Percentiles rank a stretch among this genome's conserved stretches.
These are phyloP conservation scores for Cercospora citrullina DNA, from an alignment of 2,329 filamentous ascomycete species.

Conservation along the genomic window DNA sequence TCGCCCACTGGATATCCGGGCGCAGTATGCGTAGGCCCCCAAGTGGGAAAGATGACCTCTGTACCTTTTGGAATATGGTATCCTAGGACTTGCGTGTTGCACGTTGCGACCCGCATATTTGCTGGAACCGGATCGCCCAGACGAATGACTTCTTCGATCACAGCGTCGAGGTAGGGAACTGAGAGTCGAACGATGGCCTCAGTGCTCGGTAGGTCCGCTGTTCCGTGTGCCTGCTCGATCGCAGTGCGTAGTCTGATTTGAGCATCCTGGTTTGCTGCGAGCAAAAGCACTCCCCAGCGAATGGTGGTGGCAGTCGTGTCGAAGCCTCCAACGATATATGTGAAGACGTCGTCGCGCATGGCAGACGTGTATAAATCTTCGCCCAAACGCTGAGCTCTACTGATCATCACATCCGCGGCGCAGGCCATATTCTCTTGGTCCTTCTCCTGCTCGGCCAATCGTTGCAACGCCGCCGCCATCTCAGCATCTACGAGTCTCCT, in stretches of 20 bases:
- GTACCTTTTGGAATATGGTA: slow-evolving; percentile 4
- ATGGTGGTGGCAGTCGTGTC: slow-evolving; percentile 49
- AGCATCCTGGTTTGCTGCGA: slow-evolving; percentile 39
- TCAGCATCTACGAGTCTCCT: neutral
- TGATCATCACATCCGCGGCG: neutral
- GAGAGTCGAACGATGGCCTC: neutral
- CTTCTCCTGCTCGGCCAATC: neutral
- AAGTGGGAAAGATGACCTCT: neutral
- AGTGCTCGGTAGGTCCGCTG: neutral
- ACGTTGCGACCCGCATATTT: neutral
- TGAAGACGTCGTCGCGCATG: slow-evolving; percentile 36
- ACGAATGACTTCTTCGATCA: neutral
- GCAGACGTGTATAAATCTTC: slow-evolving; percentile 30
- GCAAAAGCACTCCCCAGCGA: slow-evolving; percentile 44
- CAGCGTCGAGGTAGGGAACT: neutral
- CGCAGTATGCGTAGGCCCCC: neutral
- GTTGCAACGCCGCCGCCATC: neutral
- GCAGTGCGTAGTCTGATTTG: slow-evolving; percentile 41
- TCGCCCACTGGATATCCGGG: neutral
- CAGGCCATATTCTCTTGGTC: neutral
- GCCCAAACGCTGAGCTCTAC: slow-evolving; percentile 22
- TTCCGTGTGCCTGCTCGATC: neutral
- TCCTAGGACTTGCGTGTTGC: slow-evolving; percentile 1
- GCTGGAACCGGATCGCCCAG: neutral
- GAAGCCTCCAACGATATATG: slow-evolving; percentile 45